Conservation (phyloP, 306 rosid species). For the Gleditsia sinensis region DNA sequence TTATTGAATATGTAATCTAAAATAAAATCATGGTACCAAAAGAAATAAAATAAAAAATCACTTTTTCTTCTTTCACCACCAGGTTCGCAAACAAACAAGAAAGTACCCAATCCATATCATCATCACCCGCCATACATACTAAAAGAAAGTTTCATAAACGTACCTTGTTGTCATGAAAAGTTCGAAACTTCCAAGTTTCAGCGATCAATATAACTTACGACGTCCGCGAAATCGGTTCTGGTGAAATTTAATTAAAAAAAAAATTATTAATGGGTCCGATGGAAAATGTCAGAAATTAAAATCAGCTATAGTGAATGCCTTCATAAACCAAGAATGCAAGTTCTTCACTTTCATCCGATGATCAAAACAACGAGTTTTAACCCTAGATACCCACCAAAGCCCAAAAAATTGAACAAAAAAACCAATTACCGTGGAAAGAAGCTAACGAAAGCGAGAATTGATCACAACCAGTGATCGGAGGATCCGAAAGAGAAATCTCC, state of each 20-base stretch:
- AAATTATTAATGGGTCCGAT: background rate
- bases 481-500: conserved; percentile 32
- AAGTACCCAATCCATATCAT: conserved; percentile 34
- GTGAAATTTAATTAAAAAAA: conserved; percentile 26
- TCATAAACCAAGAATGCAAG: conserved; percentile 43
- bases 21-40: background rate
- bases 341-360: conserved; percentile 31
- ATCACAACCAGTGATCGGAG: conserved; percentile 41
- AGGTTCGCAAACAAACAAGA: conserved; percentile 10
- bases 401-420: conserved; percentile 32
- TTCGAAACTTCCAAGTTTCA: conserved; percentile 43
- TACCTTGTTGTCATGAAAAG: conserved; percentile 56
- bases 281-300: conserved; percentile 25
- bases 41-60: background rate
- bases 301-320: conserved; percentile 32
- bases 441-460: conserved; percentile 32
- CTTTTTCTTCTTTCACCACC: conserved; percentile 13
- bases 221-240: conserved; percentile 39
- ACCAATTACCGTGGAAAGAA: conserved; percentile 32
- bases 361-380: conserved; percentile 25
- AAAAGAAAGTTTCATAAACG: conserved; percentile 22
- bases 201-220: conserved; percentile 32
- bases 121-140: conserved; percentile 29
- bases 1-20: background rate
- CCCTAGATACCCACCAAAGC: conserved; percentile 39